Evolutionary conservation across 2,329 filamentous ascomycete species (phyloP).

Genomic region (Aspergillus fijiensis): DNA sequence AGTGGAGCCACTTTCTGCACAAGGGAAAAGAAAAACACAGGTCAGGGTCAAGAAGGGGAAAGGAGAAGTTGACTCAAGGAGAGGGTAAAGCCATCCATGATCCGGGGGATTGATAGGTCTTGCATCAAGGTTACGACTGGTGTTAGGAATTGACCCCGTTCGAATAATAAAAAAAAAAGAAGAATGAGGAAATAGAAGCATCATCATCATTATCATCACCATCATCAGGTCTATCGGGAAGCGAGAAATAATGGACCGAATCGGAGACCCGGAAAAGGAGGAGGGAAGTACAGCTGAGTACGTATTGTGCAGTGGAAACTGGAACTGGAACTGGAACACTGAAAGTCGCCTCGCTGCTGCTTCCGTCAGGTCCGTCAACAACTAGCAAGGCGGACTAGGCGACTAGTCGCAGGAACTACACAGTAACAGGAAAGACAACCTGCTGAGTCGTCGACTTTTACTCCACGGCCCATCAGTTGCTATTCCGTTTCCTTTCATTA

Average conservation of each 20-base stretch:
- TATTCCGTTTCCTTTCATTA: no score
- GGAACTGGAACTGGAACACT: neutral
- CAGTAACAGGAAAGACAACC: neutral
- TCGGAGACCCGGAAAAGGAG: neutral
- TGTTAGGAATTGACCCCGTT: neutral
- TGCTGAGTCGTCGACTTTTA: neutral
- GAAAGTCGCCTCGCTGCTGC: conserved; percentile 13
- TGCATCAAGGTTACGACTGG: neutral
- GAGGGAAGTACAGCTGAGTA: neutral
- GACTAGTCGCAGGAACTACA: conserved; percentile 16
- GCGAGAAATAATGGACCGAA: conserved; percentile 1
- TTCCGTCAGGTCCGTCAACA: conserved; percentile 14
- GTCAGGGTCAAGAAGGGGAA: neutral
- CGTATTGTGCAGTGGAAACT: neutral
- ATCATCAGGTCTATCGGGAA: no score
- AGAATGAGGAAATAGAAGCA: neutral
- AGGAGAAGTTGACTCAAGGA: neutral
- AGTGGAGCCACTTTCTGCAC: conserved; percentile 14
- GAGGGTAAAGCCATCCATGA: neutral
- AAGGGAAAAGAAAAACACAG: conserved; percentile 8
- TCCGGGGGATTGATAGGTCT: neutral
- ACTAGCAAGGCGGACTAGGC: conserved; percentile 15
- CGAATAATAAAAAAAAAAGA: neutral
- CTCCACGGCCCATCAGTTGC: conserved; percentile 9
- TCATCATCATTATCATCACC: neutral